Conservation (phyloP, 345 rosid genomes). For the Eucalyptus erythrocorys region DNA sequence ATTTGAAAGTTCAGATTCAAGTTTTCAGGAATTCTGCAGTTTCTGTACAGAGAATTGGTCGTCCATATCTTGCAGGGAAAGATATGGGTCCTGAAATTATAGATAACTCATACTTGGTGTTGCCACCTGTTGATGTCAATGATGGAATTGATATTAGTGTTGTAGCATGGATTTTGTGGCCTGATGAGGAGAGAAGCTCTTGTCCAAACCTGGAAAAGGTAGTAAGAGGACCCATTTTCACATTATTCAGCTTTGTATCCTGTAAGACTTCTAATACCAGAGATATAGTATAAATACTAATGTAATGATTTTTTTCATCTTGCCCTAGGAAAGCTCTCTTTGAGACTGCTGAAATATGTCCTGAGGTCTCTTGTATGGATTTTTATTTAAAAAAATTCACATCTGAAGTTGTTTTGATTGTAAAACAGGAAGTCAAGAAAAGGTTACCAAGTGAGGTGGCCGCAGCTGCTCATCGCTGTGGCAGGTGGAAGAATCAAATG, state of each 20-base stretch:
- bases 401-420: slow-evolving; percentile 10
- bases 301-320: not conserved
- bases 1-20: slow-evolving; percentile 82
- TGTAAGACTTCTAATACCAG: not conserved
- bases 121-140: slow-evolving; percentile 39
- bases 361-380: not conserved
- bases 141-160: slow-evolving; percentile 64
- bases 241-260: not conserved
- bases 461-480: slow-evolving; percentile 82
- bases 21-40: slow-evolving; percentile 59
- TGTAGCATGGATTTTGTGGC: slow-evolving; percentile 94
- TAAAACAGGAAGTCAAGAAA: slow-evolving; percentile 73
- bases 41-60: slow-evolving; percentile 53
- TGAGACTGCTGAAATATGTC: not conserved
- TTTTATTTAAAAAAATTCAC: not conserved
- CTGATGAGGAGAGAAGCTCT: slow-evolving; percentile 91
- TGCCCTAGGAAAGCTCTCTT: not conserved
- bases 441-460: slow-evolving; percentile 69
- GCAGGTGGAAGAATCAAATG: slow-evolving; percentile 95
- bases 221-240: not conserved
- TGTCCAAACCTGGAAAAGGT: slow-evolving; percentile 88
- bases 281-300: not conserved
- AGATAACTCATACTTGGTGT: slow-evolving; percentile 35
- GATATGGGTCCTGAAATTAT: slow-evolving; percentile 30
- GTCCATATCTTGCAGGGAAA: slow-evolving; percentile 23